Evolutionary conservation across 192 early-diverging fungal genomes (phyloP), one percentile per base, ranked within the genome.

Genomic region (Rhizophagus sp.): DNA sequence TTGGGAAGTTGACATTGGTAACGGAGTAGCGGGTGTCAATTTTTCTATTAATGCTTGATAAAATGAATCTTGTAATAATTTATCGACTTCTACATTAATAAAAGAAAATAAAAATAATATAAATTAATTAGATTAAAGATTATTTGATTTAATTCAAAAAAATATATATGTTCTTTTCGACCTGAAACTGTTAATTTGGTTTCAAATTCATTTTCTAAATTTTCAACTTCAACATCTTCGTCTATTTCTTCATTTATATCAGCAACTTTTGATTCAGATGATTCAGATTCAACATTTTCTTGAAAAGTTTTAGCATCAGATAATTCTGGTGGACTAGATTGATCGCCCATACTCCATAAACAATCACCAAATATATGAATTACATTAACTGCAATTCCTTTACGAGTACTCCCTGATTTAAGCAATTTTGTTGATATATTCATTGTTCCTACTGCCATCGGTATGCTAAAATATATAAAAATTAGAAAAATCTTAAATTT

Each of bases 341-440:
- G 94, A 80, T 82, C 86, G 9, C 95, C 95, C 74, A 92, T 83
- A 22, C 86, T 80, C 96, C 95, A 98, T 76, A 98, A 83, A 65
- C 86, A 83, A 86, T 98, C 97, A 44, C 88, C 87, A 79, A 89
- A 92, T 3, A 92, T 90, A 79, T 96, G 95, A 19, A 93, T 71
- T 30, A 95, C 85, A 78, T 92, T 78, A 1, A 98, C 91, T 0
- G 93, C 96, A 77, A 95, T 94, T 11, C 97, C 97, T 81, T 93
- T 95, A 27, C 76, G 79, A 25, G 76, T 78, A 10, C 73, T 5
- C 36, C 49, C 80, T 8, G 80, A 63, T 4, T 74, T 41, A 34
- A 85, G 73, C 22, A 47, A 39, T 65, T 85, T 89, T 10, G 88
- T 88, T 75, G 91, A 84, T 34, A 92, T 47, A 10, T 85, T 83